Conservation (phyloP, 805 yeast species). For the Blastobotrys attinorum region DNA sequence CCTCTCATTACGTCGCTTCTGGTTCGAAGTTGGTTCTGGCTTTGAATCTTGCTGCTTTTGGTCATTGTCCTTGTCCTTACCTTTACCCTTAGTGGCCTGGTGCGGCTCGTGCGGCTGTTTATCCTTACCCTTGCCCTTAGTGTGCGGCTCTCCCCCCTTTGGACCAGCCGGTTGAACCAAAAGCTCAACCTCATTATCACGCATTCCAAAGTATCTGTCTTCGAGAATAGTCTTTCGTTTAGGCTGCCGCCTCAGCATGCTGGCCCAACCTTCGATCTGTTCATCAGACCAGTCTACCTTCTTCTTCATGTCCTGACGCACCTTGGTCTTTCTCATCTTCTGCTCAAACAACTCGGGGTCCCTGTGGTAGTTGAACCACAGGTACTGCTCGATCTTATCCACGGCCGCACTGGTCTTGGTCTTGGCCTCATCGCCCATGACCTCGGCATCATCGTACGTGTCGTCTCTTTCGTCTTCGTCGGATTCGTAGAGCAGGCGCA, state of each 20-base stretch:
- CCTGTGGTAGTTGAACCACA: conserved; percentile 50
- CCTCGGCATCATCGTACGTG: conserved; percentile 30
- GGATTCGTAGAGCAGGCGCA: conserved; percentile 51
- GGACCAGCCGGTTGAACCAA: not conserved
- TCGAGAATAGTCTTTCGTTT: conserved; percentile 54
- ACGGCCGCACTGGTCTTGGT: conserved; percentile 26
- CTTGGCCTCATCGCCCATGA: conserved; percentile 19
- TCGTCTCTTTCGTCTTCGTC: conserved; percentile 88
- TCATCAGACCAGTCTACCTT: conserved; percentile 74
- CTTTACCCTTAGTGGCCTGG: not conserved
- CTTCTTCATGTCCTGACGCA: conserved; percentile 43
- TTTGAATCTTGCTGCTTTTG: not conserved
- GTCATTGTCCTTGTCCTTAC: too few relatives aligned
- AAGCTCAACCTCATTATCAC: conserved; percentile 30
- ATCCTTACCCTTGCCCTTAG: not conserved
- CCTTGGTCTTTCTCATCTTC: conserved; percentile 41
- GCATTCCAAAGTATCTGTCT: conserved; percentile 44
- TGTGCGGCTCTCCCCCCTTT: conserved; percentile 1
- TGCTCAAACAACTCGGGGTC: conserved; percentile 44
- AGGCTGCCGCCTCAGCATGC: conserved; percentile 63
- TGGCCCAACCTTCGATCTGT: conserved; percentile 89
- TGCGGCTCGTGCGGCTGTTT: not conserved
- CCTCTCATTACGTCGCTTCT: conserved; percentile 22
- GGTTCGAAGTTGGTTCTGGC: not conserved
- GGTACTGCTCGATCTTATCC: conserved; percentile 42